Conservation (phyloP, 164 flowering plant species). For the Stephania japonica region DNA sequence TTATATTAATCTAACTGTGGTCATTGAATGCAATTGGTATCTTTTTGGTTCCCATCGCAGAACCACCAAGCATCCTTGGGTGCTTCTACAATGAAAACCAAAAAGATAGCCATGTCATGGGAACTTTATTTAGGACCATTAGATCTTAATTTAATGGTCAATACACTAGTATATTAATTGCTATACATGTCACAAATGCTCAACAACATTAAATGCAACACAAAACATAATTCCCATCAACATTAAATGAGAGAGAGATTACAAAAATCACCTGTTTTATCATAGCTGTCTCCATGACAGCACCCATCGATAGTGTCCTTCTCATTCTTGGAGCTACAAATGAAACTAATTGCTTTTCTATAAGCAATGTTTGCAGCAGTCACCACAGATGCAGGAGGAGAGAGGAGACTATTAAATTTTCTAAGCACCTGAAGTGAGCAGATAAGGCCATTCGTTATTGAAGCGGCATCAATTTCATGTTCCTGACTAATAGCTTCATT, state of each 20-base stretch:
- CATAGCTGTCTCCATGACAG: slow-evolving; percentile 20
- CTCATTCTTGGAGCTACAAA: slow-evolving; percentile 35
- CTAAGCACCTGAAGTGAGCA: slow-evolving; percentile 69
- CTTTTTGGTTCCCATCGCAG: too few species aligned
- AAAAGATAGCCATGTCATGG: too few species aligned
- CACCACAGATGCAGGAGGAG: slow-evolving; percentile 54
- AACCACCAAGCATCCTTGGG: too few species aligned
- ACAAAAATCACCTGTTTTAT: slow-evolving; percentile 36
- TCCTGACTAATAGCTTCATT: slow-evolving; percentile 15
- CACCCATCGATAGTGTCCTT: slow-evolving; percentile 25
- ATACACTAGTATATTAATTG: too few species aligned
- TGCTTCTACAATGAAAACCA: too few species aligned
- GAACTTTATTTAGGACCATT: too few species aligned
- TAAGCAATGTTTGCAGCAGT: slow-evolving; percentile 71
- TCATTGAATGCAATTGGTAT: too few species aligned
- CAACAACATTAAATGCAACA: not conserved
- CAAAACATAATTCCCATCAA: too few species aligned
- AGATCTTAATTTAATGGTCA: too few species aligned
- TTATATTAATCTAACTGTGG: too few species aligned
- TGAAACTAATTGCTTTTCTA: slow-evolving; percentile 57
- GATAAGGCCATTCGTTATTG: slow-evolving; percentile 41
- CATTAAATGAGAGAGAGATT: too few species aligned
- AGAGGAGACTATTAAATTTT: slow-evolving; percentile 61
- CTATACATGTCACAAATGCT: too few species aligned
- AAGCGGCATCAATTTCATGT: slow-evolving; percentile 17